Base-by-base conservation (phyloP, 2,329 filamentous ascomycete species). In the Epichloe coenophiala region DNA sequence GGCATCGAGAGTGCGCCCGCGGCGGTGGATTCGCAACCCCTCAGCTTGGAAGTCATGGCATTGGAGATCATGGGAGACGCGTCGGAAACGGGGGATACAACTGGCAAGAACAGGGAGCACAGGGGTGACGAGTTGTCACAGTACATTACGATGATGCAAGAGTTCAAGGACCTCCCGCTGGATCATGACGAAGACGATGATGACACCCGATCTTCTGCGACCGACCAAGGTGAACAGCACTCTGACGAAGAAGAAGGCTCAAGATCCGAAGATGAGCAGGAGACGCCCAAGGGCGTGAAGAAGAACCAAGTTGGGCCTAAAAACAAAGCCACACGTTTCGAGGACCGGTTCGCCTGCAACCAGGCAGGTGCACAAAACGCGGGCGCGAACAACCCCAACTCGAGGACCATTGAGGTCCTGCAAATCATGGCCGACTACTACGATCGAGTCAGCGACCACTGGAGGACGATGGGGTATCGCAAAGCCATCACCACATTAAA, bases 401-500 rank as follows among this genome's bases (percentile, higher is more conserved):
- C 72, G 1, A 71, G 76, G 12, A 94, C 86, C 0, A 89, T 95
- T 47, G 76, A 84, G 45, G 71, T 93, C 2, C 71, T 96, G 5
- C 78, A 88, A 58, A 74, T 85, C 56, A 89, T 96, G 86, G 76
- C 79, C 41, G 76, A 83, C 49, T 84, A 91, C 64, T 95, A 95
- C 63, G 77, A 76, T 4, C 75, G 82, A 6, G 79, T 78, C n/a
- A 75, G 81, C 39, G 89, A 96, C 59, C 76, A 80, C 37, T 96
- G 87, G 86, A 80, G 88, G 3, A 76, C 76, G 0, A 69, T 77
- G 1, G 83, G 85, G 4, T 96, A 95, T 63, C 81, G 87, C 36
- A 86, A 83, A 62, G 88, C 79, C 12, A 85, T 94, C 48, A 71
- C 73, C n/a, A 84, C 80, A 3, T 72, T 97, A 12, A 80, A 80